These are phyloP conservation scores for Chrysosporium keratinophilum DNA, from an alignment of 2,329 filamentous ascomycete species.

Conservation along the genomic window DNA sequence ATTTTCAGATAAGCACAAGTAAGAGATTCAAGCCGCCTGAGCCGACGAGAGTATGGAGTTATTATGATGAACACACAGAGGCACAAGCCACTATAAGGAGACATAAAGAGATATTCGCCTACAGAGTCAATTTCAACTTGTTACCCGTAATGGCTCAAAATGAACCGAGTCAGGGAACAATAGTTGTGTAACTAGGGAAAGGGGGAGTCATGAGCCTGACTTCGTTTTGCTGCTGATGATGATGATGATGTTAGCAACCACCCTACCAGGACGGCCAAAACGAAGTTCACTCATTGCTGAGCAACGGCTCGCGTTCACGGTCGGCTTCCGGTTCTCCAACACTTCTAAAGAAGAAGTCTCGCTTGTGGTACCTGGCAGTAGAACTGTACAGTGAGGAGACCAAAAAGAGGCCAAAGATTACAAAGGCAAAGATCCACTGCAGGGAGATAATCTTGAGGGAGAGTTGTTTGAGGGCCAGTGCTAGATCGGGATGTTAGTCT, in stretches of 20 bases:
- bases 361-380: constrained; percentile 26
- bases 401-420: constrained; percentile 64
- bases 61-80: no score
- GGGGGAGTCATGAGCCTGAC: no score
- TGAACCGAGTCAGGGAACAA: not conserved
- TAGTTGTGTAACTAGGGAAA: no score
- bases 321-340: constrained; percentile 35
- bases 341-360: constrained; percentile 29
- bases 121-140: no score
- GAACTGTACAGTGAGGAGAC: constrained; percentile 48
- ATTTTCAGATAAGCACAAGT: no score
- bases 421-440: constrained; percentile 88
- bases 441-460: constrained; percentile 61
- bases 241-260: not conserved
- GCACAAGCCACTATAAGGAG: no score
- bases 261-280: not conserved
- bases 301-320: constrained; percentile 45
- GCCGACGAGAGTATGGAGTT: no score
- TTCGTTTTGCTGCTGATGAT: not conserved
- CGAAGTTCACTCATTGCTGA: constrained; percentile 30
- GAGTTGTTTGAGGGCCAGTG: constrained; percentile 68
- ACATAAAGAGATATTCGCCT: no score
- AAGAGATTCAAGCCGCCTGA: no score
- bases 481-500: constrained; percentile 26
- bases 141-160: no score